Base-by-base conservation (phyloP, 2,329 filamentous ascomycete genomes). In the Pestalotiopsis sp. region DNA sequence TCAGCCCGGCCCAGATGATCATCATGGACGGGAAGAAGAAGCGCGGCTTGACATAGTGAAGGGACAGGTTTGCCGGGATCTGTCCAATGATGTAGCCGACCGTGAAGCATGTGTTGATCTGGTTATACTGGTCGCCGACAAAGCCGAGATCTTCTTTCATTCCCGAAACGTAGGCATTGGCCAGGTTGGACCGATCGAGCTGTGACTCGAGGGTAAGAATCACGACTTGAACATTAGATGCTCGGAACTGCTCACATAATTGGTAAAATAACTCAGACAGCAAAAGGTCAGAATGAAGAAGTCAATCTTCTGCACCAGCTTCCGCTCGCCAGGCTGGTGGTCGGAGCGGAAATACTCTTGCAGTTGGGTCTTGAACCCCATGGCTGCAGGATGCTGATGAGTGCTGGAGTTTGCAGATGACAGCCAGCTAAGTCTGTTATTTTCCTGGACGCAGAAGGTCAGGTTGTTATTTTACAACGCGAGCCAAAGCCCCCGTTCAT, bases 271-370 rank as follows among this genome's bases (percentile, higher is more conserved):
- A 72, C 82, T 85, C 64, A 91, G 74, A 73, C 88, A 91, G 77
- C 88, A 90, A 73, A 90, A 90, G 0, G 86, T 88, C 59, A 91
- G 77, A 72, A 90, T 90, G 78, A 90, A 90, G 73, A 90, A 90
- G 75, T 90, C 88, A 62, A 90, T 87, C 79, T 88, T 90, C 56
- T 81, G 83, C 5, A 90, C 79, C 38, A 90, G 77, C 69, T 80
- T 81, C 39, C 78, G 76, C 72, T 85, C 83, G 14, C 76, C 76
- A 27, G 76, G 76, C 52, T 74, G 71, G 66, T 77, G 77, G 14
- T 76, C 75, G 61, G 70, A 72, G 67, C 74, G 76, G 67, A 78
- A 75, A 65, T 78, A 78, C 45, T 75, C 73, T 64, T 71, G 72
- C 11, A 78, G 56, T 49, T 45, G 72, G 4, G 73, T 67, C 67